These are phyloP conservation scores for Limonomyces culmigenus DNA, from an alignment of 1,284 basidiomycete genomes.

Conservation along the genomic window DNA sequence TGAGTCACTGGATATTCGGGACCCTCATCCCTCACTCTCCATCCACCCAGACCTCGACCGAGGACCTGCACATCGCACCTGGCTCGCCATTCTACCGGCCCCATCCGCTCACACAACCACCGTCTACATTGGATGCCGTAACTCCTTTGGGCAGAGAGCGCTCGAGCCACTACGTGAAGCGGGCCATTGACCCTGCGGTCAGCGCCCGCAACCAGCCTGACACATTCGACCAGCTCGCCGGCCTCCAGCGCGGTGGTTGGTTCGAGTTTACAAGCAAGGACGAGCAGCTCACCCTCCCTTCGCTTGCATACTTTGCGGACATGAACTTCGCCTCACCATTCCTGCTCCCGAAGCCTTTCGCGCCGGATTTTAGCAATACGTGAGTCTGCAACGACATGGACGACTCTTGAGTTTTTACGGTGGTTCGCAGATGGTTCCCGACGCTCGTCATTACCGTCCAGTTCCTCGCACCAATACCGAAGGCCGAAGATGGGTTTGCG, in stretches of 20 bases:
- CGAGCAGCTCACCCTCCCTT: slow-evolving; percentile 26
- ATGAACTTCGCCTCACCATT: slow-evolving; percentile 24
- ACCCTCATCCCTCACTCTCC: slow-evolving; percentile 24
- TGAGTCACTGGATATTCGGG: slow-evolving; percentile 38
- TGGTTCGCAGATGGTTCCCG: slow-evolving; percentile 32
- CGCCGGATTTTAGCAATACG: neutral
- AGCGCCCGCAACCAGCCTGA: slow-evolving; percentile 18
- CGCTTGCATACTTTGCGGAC: slow-evolving; percentile 39
- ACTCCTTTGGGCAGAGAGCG: too few species aligned
- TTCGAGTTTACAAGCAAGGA: slow-evolving; percentile 24
- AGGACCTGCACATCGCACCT: slow-evolving; percentile 19
- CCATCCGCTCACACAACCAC: slow-evolving; percentile 32
- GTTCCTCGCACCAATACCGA: slow-evolving; percentile 39
- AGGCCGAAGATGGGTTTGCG: slow-evolving; percentile 18
- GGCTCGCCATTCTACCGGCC: slow-evolving; percentile 36
- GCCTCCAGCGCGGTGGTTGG: slow-evolving; percentile 41
- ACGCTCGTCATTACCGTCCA: slow-evolving; percentile 40
- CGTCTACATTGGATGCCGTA: too few species aligned
- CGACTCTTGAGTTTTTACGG: neutral
- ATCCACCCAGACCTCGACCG: slow-evolving; percentile 7
- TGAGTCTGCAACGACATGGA: neutral
- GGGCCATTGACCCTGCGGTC: slow-evolving; percentile 20
- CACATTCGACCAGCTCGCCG: slow-evolving; percentile 25
- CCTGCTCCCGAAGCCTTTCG: slow-evolving; percentile 20
- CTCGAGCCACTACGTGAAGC: too few species aligned